Conservation (phyloP, 345 rosid species). For the Citrus sp. region DNA sequence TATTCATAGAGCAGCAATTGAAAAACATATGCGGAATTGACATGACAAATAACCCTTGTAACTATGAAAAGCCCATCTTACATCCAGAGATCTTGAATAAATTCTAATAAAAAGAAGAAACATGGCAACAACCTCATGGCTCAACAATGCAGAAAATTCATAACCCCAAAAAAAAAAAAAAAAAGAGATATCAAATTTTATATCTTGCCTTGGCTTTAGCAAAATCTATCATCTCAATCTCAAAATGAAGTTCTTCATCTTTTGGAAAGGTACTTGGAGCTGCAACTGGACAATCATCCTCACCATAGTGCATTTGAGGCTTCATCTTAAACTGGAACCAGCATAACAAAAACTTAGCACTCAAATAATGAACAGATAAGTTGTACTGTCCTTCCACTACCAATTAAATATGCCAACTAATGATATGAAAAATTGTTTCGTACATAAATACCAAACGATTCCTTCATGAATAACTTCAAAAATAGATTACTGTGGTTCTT, state of each 20-base stretch:
- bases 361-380: not conserved
- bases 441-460: not conserved
- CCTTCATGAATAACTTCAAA: not conserved
- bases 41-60: not conserved
- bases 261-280: slow-evolving; percentile 68
- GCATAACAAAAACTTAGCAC: not conserved
- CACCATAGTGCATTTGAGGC: slow-evolving; percentile 88
- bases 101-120: slow-evolving; percentile 2
- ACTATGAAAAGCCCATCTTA: not conserved
- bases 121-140: not conserved
- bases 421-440: not conserved
- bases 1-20: not conserved
- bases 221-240: slow-evolving; percentile 83
- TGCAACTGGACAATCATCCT: slow-evolving; percentile 79
- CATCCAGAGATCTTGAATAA: not conserved
- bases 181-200: not conserved
- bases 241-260: slow-evolving; percentile 97
- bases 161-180: not conserved
- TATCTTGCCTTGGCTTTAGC: slow-evolving; percentile 75
- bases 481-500: not conserved
- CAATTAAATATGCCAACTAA: not conserved
- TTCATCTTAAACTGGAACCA: slow-evolving; percentile 87
- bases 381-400: not conserved
- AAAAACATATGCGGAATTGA: not conserved
- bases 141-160: not conserved